Conservation (phyloP, 495 filamentous ascomycete species). For the Lasiosphaeria miniovina region DNA sequence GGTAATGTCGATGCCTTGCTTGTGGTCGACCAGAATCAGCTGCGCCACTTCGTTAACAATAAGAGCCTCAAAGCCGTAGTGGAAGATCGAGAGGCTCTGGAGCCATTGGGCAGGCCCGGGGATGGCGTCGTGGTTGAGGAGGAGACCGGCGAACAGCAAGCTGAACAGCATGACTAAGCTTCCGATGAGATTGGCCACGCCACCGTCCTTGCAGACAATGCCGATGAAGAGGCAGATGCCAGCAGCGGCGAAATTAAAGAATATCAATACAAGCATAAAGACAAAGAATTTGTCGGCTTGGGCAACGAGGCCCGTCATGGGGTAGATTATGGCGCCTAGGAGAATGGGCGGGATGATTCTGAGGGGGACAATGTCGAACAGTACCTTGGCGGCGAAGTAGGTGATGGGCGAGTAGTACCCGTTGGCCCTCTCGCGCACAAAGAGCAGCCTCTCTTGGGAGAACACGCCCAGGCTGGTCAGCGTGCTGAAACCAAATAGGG, state of each 20-base stretch:
- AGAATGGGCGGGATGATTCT: constrained; percentile 93
- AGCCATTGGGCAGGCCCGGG: constrained; percentile 80
- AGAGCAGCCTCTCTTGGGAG: constrained; percentile 84
- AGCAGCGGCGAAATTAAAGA: constrained; percentile 94
- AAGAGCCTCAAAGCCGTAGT: constrained; percentile 93
- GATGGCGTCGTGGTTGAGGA: constrained; percentile 93
- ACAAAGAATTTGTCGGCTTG: constrained; percentile 81
- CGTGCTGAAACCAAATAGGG: constrained; percentile 94
- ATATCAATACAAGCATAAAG: constrained; percentile 85
- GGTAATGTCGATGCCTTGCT: constrained; percentile 92
- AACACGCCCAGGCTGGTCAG: constrained; percentile 93
- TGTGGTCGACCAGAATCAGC: constrained; percentile 84
- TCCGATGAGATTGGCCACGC: constrained; percentile 94
- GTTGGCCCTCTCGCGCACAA: constrained; percentile 92
- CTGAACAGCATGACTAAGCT: constrained; percentile 98
- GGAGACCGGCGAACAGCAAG: constrained; percentile 84
- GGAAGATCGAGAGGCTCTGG: constrained; percentile 97
- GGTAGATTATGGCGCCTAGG: constrained; percentile 95
- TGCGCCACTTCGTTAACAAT: constrained; percentile 98
- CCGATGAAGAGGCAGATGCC: constrained; percentile 95
- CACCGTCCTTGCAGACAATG: constrained; percentile 84
- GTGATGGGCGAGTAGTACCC: constrained; percentile 96
- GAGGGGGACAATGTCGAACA: constrained; percentile 93
- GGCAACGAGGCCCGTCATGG: constrained; percentile 90
- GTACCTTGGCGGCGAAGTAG: constrained; percentile 92